These are phyloP conservation scores for Cladosporium sp. DNA, from an alignment of 2,329 filamentous ascomycete genomes.

Conservation along the genomic window DNA sequence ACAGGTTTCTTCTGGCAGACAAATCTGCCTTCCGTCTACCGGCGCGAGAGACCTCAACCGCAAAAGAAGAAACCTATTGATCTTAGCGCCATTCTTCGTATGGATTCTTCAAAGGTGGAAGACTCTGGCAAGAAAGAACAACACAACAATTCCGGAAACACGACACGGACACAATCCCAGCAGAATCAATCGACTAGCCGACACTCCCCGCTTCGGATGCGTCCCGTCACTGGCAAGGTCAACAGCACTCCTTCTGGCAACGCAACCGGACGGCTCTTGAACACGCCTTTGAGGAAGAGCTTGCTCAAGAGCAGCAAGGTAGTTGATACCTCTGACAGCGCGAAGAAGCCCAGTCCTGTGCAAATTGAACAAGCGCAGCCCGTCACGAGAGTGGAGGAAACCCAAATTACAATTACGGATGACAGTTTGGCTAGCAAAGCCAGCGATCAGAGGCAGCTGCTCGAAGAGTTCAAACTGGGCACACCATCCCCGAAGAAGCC, in stretches of 20 bases:
- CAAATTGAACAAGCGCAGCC: background rate
- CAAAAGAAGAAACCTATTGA: background rate
- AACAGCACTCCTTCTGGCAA: conserved; percentile 2
- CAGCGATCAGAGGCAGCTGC: conserved; percentile 28
- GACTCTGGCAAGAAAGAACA: background rate
- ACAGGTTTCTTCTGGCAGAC: conserved; percentile 28
- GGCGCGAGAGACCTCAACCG: conserved; percentile 14
- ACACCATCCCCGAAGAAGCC: conserved; percentile 6
- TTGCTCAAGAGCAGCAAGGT: conserved; percentile 22
- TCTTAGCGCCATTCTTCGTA: conserved; percentile 6
- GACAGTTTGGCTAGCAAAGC: conserved; percentile 24
- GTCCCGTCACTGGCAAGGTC: conserved; percentile 11
- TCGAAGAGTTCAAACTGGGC: conserved; percentile 18
- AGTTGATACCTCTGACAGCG: background rate
- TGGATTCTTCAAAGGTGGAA: conserved; percentile 9
- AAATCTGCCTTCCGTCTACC: conserved; percentile 24
- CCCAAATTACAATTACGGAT: conserved; percentile 9
- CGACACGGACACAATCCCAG: too few relatives aligned
- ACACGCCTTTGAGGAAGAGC: conserved; percentile 21
- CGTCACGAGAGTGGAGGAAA: conserved; percentile 10
- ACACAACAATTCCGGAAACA: too few relatives aligned
- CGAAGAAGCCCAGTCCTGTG: background rate
- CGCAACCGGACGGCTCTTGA: background rate
- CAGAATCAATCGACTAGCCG: background rate
- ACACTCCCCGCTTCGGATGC: conserved; percentile 3